These are phyloP conservation scores for Bromus sterilis DNA, from an alignment of 176 grass and related monocot genomes.

Conservation along the genomic window DNA sequence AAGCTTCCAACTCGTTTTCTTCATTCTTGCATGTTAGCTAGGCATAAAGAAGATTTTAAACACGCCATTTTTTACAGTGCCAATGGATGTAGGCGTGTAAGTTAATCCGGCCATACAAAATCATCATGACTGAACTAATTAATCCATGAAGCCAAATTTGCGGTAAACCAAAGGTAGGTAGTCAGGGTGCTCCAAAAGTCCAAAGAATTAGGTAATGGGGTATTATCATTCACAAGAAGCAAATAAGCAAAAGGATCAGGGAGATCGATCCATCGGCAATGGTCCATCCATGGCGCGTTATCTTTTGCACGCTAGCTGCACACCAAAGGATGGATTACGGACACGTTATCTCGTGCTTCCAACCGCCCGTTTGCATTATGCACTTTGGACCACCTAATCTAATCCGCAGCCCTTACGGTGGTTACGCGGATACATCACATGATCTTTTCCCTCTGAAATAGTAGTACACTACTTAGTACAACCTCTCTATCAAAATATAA, in stretches of 20 bases:
- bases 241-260: conserved; percentile 13
- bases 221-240: neutral
- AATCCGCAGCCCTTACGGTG: conserved; percentile 19
- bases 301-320: neutral
- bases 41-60: neutral
- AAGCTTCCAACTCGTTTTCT: neutral
- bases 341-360: conserved; percentile 1
- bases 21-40: neutral
- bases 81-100: too few species aligned
- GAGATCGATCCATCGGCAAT: neutral
- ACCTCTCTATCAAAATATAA: too few species aligned
- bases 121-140: too few species aligned
- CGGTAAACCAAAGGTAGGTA: too few species aligned
- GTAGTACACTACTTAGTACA: too few species aligned
- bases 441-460: neutral
- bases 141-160: too few species aligned
- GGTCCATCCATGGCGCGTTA: conserved; percentile 16
- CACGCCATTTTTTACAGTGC: too few species aligned
- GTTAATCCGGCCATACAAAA: too few species aligned
- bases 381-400: conserved; percentile 40
- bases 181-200: neutral
- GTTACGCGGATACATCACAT: neutral
- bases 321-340: conserved; percentile 4
- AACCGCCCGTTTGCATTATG: conserved; percentile 1
- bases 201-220: neutral